Evolutionary conservation across 1,284 basidiomycete genomes (phyloP).

Genomic region (Moesziomyces antarcticus): DNA sequence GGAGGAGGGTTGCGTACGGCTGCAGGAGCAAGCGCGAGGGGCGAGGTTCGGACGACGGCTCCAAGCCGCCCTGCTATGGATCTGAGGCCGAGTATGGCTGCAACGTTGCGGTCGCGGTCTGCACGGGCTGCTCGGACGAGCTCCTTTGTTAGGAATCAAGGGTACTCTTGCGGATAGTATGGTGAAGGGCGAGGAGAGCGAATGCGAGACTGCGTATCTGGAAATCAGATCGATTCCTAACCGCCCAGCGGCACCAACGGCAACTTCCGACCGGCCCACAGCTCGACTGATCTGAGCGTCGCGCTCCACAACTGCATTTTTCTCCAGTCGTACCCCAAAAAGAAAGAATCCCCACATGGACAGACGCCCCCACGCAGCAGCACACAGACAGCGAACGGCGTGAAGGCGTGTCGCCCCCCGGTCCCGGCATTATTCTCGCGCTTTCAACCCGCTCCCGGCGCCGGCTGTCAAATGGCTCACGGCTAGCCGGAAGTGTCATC

Average conservation of each 20-base stretch:
- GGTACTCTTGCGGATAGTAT: neutral
- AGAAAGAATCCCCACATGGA: neutral
- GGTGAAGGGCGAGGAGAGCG: neutral
- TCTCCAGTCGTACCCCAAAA: neutral
- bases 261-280: neutral
- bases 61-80: conserved; percentile 30
- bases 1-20: neutral
- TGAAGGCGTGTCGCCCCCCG: too few relatives aligned
- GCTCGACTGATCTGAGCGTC: neutral
- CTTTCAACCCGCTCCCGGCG: neutral
- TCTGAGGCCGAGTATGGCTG: conserved; percentile 33
- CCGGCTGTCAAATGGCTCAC: neutral
- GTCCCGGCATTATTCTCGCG: neutral
- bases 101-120: conserved; percentile 7
- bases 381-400: too few relatives aligned
- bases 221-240: neutral
- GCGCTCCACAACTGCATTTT: neutral
- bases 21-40: neutral
- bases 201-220: neutral
- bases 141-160: neutral
- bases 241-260: too few relatives aligned
- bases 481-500: neutral
- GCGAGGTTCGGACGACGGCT: conserved; percentile 28
- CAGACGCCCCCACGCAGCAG: neutral
- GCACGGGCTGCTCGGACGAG: neutral